Base-by-base conservation (phyloP, 2,329 filamentous ascomycete species). In the Phyllosticta paracitricarpa region DNA sequence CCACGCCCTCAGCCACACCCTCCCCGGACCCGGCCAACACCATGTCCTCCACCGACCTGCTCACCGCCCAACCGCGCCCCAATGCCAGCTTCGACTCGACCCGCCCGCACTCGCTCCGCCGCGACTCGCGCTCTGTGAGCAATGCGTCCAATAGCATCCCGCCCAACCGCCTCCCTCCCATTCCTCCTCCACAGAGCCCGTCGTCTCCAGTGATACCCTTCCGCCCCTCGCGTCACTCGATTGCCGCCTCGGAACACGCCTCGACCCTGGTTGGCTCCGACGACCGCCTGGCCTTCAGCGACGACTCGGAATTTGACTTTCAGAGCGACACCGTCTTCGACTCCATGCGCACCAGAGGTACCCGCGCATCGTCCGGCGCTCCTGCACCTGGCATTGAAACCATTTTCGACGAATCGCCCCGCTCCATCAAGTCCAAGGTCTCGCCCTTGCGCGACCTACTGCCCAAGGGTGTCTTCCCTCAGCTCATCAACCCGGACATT, bases 391-490 rank as follows among this genome's bases (percentile, higher is more conserved):
- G 80, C 56, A 84, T 91, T 57, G 88, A 91, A 69, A 89, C 85
- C 25, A 89, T 91, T 78, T 92, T 91, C 72, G 88, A 92, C 73
- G 89, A 92, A 67, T 89, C 88, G 14, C 87, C 86, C 40, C 82
- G 84, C 7, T 68, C 73, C 17, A 67, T 69, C 28, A 76, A 77
- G 64, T 68, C 73, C 63, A 78, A 75, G 66, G 66, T 78, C 58
- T 71, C 75, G 59, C 73, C 75, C 61, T 71, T 82, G 54, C 75
- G 77, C 62, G 78, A 82, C 65, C 72, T 82, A 19, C 72, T 81
- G 8, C 77, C 76, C 30, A 74, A 77, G 58, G 77, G 77, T 24
- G 73, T 77, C 33, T 77, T 80, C 63, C 68, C 71, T 22, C 73
- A 73, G 56, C 69, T 70, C 33, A 68, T 70, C 54, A 63, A 68